A percentile compares a stretch with the other conserved stretches of the same genome.
phyloP scores from a whole-genome alignment of 2,329 filamentous ascomycete genomes.

The Zymoseptoria ardabiliae region DNA sequence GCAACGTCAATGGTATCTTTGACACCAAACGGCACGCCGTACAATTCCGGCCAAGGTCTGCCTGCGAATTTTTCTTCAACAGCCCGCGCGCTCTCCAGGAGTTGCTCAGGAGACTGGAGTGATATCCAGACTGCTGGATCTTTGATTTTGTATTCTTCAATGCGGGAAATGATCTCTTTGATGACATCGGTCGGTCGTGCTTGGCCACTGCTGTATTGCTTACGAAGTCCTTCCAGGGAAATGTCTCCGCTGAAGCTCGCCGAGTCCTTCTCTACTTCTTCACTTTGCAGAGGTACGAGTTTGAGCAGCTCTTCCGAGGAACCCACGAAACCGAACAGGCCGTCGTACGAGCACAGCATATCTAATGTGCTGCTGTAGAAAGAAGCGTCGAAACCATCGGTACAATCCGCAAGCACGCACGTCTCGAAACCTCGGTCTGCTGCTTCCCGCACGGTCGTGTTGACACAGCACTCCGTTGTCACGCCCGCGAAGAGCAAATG shows the following conservation, averaged over 20 bases:
- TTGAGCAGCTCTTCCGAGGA: conserved; percentile 36
- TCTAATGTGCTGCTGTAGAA: conserved; percentile 44
- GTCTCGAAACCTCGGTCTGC: conserved; percentile 56
- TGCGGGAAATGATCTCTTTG: conserved; percentile 40
- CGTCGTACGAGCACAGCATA: conserved; percentile 45
- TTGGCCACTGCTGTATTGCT: conserved; percentile 39
- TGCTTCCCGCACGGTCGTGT: conserved; percentile 49
- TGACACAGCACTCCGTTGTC: conserved; percentile 53
- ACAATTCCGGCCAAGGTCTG: conserved; percentile 43
- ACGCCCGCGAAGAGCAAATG: conserved; percentile 53
- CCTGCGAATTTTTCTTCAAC: conserved; percentile 36
- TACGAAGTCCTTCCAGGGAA: conserved; percentile 38
- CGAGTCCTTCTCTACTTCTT: conserved; percentile 33
- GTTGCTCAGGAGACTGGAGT: conserved; percentile 34
- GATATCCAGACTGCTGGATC: conserved; percentile 49
- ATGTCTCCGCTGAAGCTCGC: conserved; percentile 36
- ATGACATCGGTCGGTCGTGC: conserved; percentile 38
- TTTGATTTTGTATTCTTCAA: conserved; percentile 41
- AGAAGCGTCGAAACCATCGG: conserved; percentile 42
- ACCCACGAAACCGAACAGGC: conserved; percentile 45
- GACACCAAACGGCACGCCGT: conserved; percentile 50
- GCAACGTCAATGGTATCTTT: conserved; percentile 52
- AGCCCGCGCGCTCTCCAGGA: conserved; percentile 35
- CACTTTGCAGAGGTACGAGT: conserved; percentile 27
- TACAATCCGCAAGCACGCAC: conserved; percentile 46